Percentiles rank a stretch among this genome's conserved stretches.
Evolutionary conservation across 1,284 basidiomycete genomes (phyloP).

Genomic region (Malassezia sp.): DNA sequence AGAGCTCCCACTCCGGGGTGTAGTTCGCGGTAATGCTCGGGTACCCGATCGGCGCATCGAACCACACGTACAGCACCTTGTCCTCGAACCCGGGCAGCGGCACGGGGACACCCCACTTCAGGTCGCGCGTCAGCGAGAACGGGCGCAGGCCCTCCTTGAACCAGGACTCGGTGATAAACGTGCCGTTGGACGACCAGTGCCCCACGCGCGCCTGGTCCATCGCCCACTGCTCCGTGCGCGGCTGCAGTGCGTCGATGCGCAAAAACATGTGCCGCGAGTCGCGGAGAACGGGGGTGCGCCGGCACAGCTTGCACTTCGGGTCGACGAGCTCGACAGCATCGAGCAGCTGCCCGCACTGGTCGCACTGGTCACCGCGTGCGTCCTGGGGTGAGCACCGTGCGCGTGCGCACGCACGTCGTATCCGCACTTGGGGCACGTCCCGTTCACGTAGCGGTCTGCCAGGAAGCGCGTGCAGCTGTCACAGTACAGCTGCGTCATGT

Average conservation of each 20-base stretch:
- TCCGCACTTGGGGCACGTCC: constrained; percentile 41
- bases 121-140: constrained; percentile 82
- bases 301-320: constrained; percentile 80
- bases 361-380: constrained; percentile 96
- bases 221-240: constrained; percentile 78
- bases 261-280: constrained; percentile 88
- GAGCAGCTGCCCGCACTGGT: constrained; percentile 79
- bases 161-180: constrained; percentile 82
- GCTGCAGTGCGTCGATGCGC: constrained; percentile 71
- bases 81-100: constrained; percentile 71
- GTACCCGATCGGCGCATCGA: constrained; percentile 95
- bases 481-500: constrained; percentile 43
- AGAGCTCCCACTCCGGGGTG: constrained; percentile 84
- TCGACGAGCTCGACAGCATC: constrained; percentile 81
- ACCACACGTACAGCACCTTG: constrained; percentile 92
- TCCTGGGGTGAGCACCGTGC: no score
- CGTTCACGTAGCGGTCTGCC: constrained; percentile 45
- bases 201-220: constrained; percentile 66
- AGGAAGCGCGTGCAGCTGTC: constrained; percentile 37
- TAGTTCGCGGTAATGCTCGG: constrained; percentile 94
- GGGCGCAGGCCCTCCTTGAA: constrained; percentile 76
- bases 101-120: constrained; percentile 93
- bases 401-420: no score
- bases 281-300: constrained; percentile 57
- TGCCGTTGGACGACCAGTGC: constrained; percentile 82